Conservation (phyloP, 2,329 filamentous ascomycete species). For the Penicillium palitans region DNA sequence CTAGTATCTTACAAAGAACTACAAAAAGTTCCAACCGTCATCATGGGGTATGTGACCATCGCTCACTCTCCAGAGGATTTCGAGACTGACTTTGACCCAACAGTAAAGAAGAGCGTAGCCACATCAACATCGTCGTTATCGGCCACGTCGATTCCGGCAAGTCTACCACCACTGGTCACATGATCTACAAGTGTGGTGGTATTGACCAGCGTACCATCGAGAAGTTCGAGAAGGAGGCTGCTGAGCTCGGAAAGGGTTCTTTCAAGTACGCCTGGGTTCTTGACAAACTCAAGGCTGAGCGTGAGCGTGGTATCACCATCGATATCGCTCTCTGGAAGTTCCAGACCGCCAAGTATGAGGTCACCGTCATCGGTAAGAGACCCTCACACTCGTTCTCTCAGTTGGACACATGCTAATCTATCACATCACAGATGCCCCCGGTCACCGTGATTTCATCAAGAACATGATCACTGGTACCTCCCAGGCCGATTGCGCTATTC, state of each 20-base stretch:
- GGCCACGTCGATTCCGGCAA: constrained; percentile 99
- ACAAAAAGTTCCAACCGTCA: constrained; percentile 52
- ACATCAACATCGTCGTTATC: constrained; percentile 98
- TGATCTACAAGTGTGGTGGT: constrained; percentile 99
- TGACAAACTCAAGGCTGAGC: constrained; percentile 99
- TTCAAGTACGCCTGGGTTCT: constrained; percentile 99
- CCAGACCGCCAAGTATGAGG: constrained; percentile 96
- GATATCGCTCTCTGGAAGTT: constrained; percentile 99
- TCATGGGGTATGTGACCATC: constrained; percentile 58
- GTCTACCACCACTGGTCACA: constrained; percentile 91
- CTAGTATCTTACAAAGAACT: constrained; percentile 52
- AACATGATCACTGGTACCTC: constrained; percentile 99
- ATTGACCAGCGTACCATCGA: constrained; percentile 99
- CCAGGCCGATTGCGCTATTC: constrained; percentile 98
- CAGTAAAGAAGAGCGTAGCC: constrained; percentile 93
- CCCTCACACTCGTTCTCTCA: neutral
- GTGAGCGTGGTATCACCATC: constrained; percentile 99
- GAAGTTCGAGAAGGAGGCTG: constrained; percentile 99
- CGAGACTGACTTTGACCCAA: neutral
- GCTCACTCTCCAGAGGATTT: no score
- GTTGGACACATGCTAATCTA: constrained; percentile 13
- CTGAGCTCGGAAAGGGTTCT: constrained; percentile 98
- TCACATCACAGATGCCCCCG: constrained; percentile 72
- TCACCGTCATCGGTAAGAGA: constrained; percentile 88
- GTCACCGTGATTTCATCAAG: constrained; percentile 99